Base-by-base conservation (phyloP, 179 eudicot species). In the Monotropa hypopitys region DNA sequence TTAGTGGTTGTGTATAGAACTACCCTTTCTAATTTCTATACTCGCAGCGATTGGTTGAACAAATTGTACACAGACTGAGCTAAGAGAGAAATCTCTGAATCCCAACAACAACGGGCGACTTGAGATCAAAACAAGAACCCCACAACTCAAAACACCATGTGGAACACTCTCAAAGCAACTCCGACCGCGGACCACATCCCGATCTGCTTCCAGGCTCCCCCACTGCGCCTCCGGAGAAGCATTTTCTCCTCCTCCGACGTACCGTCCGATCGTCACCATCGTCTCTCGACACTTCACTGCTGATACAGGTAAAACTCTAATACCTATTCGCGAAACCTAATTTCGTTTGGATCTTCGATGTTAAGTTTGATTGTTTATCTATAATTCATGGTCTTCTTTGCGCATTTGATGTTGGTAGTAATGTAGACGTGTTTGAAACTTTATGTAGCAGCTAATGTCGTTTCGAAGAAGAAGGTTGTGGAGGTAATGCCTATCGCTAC, bases 401-500 rank as follows among this genome's bases (percentile, higher is more conserved):
- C 13, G 42, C 33, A 0, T 33, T 50, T 35, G 23, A 18, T 32
- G 3, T 45, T 42, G 70, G 18, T 30, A 53, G 21, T 33, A 5
- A 68, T 63, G 4, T 57, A 0, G n/a, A 40, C 51, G 2, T 77
- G 59, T 51, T 50, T 74, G 32, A 21, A 51, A 72, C 20, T 33
- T 4, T 32, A 5, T 0, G 45, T 59, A 33, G 73, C 77, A 86
- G 97, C 79, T 2, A 84, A 80, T 81, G 89, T 72, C 74, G 86
- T 81, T 53, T 62, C 83, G 46, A 81, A 77, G 72, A 80, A 76
- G 85, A 88, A 70, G 78, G 85, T 87, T 23, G 98, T 92, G 59
- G 94, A 94, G 78, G 87, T 94, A 61, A 80, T 92, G 89, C 96
- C 97, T 3, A 94, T 94, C 78, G 98, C 97, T 13, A 94, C 98